A percentile compares a stretch with the other conserved stretches of the same genome.
phyloP scores from a whole-genome alignment of 2,329 filamentous ascomycete genomes.

The Claviceps cyperi region DNA sequence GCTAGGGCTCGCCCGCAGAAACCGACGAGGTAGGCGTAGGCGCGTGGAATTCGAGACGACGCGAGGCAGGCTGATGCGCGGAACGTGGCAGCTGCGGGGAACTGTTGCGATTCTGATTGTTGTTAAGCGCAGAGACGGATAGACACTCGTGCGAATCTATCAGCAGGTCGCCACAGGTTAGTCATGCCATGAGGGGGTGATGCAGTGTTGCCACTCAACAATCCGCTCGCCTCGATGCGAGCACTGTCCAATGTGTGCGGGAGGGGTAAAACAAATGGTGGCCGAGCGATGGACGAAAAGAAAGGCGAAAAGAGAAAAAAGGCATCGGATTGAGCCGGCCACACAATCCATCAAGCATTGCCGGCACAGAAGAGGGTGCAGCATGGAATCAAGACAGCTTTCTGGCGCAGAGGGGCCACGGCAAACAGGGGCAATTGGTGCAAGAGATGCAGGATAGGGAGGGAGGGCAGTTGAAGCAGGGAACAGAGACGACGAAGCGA shows the following conservation, averaged over 20 bases:
- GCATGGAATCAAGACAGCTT: neutral
- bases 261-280: neutral
- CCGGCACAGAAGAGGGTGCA: neutral
- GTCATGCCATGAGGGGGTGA: neutral
- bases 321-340: neutral
- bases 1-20: slow-evolving; percentile 25
- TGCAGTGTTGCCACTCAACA: neutral
- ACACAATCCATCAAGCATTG: neutral
- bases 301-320: neutral
- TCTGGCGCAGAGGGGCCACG: neutral
- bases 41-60: slow-evolving; percentile 12
- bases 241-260: neutral
- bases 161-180: slow-evolving; percentile 5
- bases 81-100: slow-evolving; percentile 11
- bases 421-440: neutral
- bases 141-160: slow-evolving; percentile 16
- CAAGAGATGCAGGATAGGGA: neutral
- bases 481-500: neutral
- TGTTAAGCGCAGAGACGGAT: slow-evolving; percentile 11
- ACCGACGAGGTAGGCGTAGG: slow-evolving; percentile 12
- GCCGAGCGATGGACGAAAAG: neutral
- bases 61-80: slow-evolving; percentile 15
- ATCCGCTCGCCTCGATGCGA: neutral
- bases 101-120: slow-evolving; percentile 9
- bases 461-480: slow-evolving; percentile 3